These are phyloP conservation scores for Arthrobotrys iridis DNA, from an alignment of 2,329 filamentous ascomycete genomes.

Conservation along the genomic window DNA sequence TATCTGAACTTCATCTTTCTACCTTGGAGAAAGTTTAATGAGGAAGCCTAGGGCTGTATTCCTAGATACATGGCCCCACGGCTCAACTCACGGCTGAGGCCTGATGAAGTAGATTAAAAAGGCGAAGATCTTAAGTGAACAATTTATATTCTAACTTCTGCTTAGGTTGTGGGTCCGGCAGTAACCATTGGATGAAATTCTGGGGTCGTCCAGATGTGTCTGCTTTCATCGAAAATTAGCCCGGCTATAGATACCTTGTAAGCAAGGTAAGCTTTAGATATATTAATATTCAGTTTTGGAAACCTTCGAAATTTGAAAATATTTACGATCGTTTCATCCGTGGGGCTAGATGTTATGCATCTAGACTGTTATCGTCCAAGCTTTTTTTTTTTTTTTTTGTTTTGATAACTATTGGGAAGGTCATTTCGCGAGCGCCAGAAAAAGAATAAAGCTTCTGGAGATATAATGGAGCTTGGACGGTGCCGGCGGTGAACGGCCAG, in stretches of 20 bases:
- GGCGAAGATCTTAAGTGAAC: constrained; percentile 37
- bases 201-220: background rate
- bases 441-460: background rate
- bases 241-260: constrained; percentile 15
- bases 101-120: constrained; percentile 19
- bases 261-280: constrained; percentile 7
- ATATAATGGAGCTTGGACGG: background rate
- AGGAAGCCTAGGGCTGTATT: constrained; percentile 26
- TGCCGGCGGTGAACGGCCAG: background rate
- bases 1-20: constrained; percentile 21
- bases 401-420: constrained; percentile 10
- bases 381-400: constrained; percentile 14
- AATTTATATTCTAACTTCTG: constrained; percentile 31
- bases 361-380: constrained; percentile 51
- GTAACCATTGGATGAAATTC: constrained; percentile 4
- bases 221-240: constrained; percentile 24
- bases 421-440: constrained; percentile 1
- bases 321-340: constrained; percentile 25
- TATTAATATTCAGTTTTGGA: background rate
- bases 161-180: constrained; percentile 1
- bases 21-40: constrained; percentile 22
- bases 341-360: constrained; percentile 25
- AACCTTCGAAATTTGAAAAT: background rate
- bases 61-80: background rate
- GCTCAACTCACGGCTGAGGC: constrained; percentile 7